Conservation (phyloP, 2,329 filamentous ascomycete genomes). For the Aspergillus novofumigatus region DNA sequence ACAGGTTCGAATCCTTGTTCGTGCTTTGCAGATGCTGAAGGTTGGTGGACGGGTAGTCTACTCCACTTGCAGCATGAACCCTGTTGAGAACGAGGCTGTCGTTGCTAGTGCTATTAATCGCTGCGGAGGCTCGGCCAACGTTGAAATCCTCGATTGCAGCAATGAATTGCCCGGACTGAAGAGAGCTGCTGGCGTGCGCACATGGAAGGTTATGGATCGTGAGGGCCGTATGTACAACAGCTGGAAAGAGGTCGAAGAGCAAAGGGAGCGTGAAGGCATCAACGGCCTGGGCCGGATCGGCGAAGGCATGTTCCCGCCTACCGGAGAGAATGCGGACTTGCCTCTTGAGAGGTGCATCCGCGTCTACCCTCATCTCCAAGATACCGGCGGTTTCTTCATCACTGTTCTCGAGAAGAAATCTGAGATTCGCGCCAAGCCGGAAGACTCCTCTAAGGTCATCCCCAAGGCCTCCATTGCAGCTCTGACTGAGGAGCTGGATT, state of each 20-base stretch:
- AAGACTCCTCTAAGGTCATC: slow-evolving; percentile 45
- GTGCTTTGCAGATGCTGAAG: slow-evolving; percentile 93
- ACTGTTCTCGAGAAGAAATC: slow-evolving; percentile 86
- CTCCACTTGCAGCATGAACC: slow-evolving; percentile 98
- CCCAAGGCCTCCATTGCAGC: slow-evolving; percentile 38
- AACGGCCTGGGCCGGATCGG: slow-evolving; percentile 65
- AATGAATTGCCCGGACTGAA: slow-evolving; percentile 72
- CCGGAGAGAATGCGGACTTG: slow-evolving; percentile 55
- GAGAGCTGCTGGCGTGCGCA: slow-evolving; percentile 69
- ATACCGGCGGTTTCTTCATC: slow-evolving; percentile 97
- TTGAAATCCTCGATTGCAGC: slow-evolving; percentile 80
- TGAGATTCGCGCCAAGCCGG: slow-evolving; percentile 75
- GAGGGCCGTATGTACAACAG: slow-evolving; percentile 70
- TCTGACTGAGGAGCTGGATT: slow-evolving; percentile 33
- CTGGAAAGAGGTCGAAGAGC: slow-evolving; percentile 76
- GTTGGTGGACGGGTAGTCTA: slow-evolving; percentile 92
- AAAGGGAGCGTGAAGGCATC: slow-evolving; percentile 57
- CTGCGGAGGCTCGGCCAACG: slow-evolving; percentile 77
- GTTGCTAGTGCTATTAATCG: slow-evolving; percentile 82
- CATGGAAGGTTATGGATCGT: slow-evolving; percentile 92
- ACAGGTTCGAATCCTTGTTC: slow-evolving; percentile 83
- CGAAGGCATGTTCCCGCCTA: slow-evolving; percentile 78
- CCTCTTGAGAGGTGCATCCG: slow-evolving; percentile 88
- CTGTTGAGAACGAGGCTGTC: slow-evolving; percentile 93
- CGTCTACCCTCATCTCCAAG: slow-evolving; percentile 90